Percentiles rank a stretch among this genome's conserved stretches.
These are phyloP conservation scores for Umbelopsis sp. DNA, from an alignment of 371 early-diverging fungal genomes.

Conservation along the genomic window DNA sequence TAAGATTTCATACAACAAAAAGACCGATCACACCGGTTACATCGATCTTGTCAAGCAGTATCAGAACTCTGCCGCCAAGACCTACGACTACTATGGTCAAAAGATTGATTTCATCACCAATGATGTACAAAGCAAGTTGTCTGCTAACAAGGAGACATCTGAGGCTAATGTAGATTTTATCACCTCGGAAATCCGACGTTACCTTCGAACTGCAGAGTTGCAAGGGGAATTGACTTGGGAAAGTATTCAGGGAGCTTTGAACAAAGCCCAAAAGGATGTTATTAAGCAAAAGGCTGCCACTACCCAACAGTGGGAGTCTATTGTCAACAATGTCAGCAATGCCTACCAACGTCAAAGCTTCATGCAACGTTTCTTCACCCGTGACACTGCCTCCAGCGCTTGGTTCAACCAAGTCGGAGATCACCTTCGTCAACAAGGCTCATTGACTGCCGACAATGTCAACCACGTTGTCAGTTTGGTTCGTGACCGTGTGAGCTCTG, in stretches of 20 bases:
- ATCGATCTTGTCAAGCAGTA: slow-evolving; percentile 39
- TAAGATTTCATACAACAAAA: slow-evolving; percentile 38
- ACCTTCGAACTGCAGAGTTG: slow-evolving; percentile 39
- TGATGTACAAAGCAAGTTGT: slow-evolving; percentile 37
- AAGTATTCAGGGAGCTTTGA: slow-evolving; percentile 33
- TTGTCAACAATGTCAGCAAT: slow-evolving; percentile 33
- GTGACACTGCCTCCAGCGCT: slow-evolving; percentile 15
- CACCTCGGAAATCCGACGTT: slow-evolving; percentile 32
- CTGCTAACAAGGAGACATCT: slow-evolving; percentile 33
- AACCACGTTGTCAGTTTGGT: slow-evolving; percentile 27
- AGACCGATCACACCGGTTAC: slow-evolving; percentile 25
- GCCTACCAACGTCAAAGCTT: slow-evolving; percentile 32
- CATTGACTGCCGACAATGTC: slow-evolving; percentile 40
- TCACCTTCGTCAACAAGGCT: slow-evolving; percentile 33
- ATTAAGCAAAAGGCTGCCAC: slow-evolving; percentile 37
- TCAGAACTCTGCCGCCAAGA: slow-evolving; percentile 37
- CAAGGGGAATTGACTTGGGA: slow-evolving; percentile 42
- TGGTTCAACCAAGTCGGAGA: slow-evolving; percentile 28
- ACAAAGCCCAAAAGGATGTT: slow-evolving; percentile 31
- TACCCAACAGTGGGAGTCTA: slow-evolving; percentile 39
- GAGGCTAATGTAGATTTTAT: slow-evolving; percentile 30
- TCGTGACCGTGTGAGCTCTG: slow-evolving; percentile 27
- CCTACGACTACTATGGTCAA: slow-evolving; percentile 35
- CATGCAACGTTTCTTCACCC: slow-evolving; percentile 33
- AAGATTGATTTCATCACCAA: slow-evolving; percentile 37